phyloP scores from a whole-genome alignment of 2,329 filamentous ascomycete genomes.

The Aspergillus pseudonomiae region DNA sequence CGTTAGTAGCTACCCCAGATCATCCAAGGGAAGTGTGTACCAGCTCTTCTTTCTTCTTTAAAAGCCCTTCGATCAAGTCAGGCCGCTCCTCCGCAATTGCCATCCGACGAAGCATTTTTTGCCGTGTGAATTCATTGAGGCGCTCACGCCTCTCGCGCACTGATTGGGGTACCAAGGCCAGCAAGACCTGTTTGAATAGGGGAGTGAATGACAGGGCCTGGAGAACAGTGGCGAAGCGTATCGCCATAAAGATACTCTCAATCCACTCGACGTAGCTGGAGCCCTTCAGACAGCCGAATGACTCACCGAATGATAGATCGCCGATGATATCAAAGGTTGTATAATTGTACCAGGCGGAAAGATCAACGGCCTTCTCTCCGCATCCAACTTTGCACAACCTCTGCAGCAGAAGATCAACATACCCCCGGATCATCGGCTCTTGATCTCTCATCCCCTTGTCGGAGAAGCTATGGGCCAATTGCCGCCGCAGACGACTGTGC shows the following conservation, averaged over 20 bases:
- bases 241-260: slow-evolving; percentile 14
- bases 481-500: slow-evolving; percentile 32
- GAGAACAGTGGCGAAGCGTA: not conserved
- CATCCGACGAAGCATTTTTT: slow-evolving; percentile 4
- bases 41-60: slow-evolving; percentile 4
- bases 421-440: slow-evolving; percentile 35
- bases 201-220: slow-evolving; percentile 1
- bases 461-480: slow-evolving; percentile 46
- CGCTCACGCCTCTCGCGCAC: not conserved
- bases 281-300: slow-evolving; percentile 36
- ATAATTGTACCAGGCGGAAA: slow-evolving; percentile 36
- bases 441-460: slow-evolving; percentile 46
- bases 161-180: not conserved
- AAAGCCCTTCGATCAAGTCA: slow-evolving; percentile 5
- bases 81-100: not conserved
- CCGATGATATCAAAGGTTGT: slow-evolving; percentile 39
- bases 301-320: slow-evolving; percentile 33
- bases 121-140: not conserved
- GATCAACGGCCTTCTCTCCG: slow-evolving; percentile 12
- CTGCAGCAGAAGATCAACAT: slow-evolving; percentile 25
- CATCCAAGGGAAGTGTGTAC: not conserved
- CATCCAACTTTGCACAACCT: slow-evolving; percentile 10
- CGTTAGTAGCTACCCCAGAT: not conserved
- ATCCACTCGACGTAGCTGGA: slow-evolving; percentile 9
- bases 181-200: not conserved